These are phyloP conservation scores for Tetradesmus lagerheimii DNA, from an alignment of 139 green algal genomes.

Conservation along the genomic window DNA sequence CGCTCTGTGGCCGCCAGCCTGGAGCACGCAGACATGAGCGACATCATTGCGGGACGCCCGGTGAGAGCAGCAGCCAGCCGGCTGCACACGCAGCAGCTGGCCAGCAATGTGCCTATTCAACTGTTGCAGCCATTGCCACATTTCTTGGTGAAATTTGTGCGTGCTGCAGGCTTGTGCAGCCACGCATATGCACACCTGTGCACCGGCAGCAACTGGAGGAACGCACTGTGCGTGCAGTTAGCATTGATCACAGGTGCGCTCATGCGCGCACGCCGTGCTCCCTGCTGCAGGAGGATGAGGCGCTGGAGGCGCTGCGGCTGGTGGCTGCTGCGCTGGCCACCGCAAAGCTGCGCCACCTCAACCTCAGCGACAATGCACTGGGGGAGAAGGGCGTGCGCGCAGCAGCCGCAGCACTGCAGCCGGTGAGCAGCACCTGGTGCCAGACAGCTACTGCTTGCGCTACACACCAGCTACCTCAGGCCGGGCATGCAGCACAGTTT, in stretches of 20 bases:
- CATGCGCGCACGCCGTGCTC: neutral
- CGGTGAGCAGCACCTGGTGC: conserved; percentile 54
- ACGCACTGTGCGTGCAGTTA: too few species aligned
- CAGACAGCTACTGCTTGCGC: neutral
- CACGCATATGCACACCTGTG: too few species aligned
- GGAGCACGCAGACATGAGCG: conserved; percentile 85
- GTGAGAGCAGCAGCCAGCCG: conserved; percentile 43
- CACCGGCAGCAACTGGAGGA: too few species aligned
- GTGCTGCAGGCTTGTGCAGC: neutral
- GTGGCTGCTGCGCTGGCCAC: conserved; percentile 71
- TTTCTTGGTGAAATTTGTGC: neutral
- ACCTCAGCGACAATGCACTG: conserved; percentile 94
- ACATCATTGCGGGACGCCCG: conserved; percentile 91
- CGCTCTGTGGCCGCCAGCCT: conserved; percentile 67
- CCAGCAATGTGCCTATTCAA: too few species aligned
- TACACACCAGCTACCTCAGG: neutral
- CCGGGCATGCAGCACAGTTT: too few species aligned
- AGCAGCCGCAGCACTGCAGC: conserved; percentile 71
- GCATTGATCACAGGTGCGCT: too few species aligned
- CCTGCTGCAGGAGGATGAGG: conserved; percentile 82
- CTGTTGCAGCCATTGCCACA: neutral
- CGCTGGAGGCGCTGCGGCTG: conserved; percentile 81
- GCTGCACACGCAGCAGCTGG: neutral
- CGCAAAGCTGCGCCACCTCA: conserved; percentile 68
- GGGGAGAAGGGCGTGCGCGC: conserved; percentile 95